Base-by-base conservation (phyloP, 139 green algal species). In the Chlorella sp. region DNA sequence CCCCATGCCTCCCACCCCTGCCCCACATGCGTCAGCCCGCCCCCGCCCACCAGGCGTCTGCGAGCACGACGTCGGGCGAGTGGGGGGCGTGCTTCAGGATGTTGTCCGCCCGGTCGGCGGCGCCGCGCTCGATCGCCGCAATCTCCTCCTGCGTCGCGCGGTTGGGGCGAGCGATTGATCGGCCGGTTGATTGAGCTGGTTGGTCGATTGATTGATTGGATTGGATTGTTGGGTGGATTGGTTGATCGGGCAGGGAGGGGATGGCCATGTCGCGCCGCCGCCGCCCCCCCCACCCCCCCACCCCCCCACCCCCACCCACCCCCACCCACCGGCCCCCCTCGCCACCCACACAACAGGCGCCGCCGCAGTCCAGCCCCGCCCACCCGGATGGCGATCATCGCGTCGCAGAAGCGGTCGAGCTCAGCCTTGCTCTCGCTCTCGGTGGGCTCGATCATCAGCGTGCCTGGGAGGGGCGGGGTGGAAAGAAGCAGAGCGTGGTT, bases 371-470 rank as follows among this genome's bases (percentile, higher is more conserved):
- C n/a, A n/a, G n/a, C n/a, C n/a, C 46, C 46, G 14, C 14, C 46
- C 45, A 84, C 80, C 43, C 91, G 84, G 84, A 99, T 99, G 74
- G 87, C 74, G 80, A 99, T 97, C 91, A 99, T 95, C 35, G 96
- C 95, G 51, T 98, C 90, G 72, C 85, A 92, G 85, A 98, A 98
- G 14, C 95, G 86, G 86, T 98, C 95, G 66, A 98, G 83, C 90
- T 97, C 92, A 42, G 80, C 83, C 87, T 97, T 97, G 86, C 67
- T 87, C 89, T 98, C 94, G 21, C 70, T 89, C 88, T 98, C 94
- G 21, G 95, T 99, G 51, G 96, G 96, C 92, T 99, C 96, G 31
- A 99, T 95, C 96, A 99, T 99, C 50, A 99, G 91, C 21, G 96
- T 99, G 73, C 96, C 95, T 33, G 73, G 21, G 5, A 25, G 2